Evolutionary conservation across 257 asterid species (phyloP).

Genomic region (Scutellaria galericulata): DNA sequence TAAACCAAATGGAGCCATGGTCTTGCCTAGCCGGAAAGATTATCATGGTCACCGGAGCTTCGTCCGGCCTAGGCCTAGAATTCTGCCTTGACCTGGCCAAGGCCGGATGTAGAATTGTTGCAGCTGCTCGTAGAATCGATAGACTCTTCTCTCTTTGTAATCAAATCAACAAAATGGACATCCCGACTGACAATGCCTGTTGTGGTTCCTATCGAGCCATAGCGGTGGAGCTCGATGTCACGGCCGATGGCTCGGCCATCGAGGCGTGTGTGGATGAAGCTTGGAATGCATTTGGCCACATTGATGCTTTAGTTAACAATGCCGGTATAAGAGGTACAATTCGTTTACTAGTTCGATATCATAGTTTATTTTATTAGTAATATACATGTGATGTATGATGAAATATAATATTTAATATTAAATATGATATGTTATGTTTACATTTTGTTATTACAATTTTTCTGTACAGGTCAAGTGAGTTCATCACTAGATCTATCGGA

Average conservation of each 20-base stretch:
- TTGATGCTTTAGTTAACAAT: slow-evolving; percentile 35
- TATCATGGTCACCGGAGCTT: slow-evolving; percentile 35
- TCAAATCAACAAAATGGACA: slow-evolving; percentile 26
- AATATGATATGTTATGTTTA: too few species aligned
- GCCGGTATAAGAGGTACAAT: slow-evolving; percentile 30
- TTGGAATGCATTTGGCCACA: slow-evolving; percentile 37
- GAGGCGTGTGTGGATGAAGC: slow-evolving; percentile 21
- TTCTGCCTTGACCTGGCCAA: slow-evolving; percentile 38
- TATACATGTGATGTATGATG: too few species aligned
- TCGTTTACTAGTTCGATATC: too few species aligned
- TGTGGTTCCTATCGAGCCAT: slow-evolving; percentile 10
- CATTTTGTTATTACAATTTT: too few species aligned
- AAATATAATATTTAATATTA: too few species aligned
- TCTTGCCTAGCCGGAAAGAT: slow-evolving; percentile 27
- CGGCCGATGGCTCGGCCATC: neutral
- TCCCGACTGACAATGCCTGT: neutral
- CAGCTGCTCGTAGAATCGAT: slow-evolving; percentile 21
- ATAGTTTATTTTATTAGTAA: too few species aligned
- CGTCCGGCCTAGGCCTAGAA: slow-evolving; percentile 37
- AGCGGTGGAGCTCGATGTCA: slow-evolving; percentile 36
- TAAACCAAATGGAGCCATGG: slow-evolving; percentile 35
- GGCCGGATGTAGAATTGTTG: slow-evolving; percentile 33
- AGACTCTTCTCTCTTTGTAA: slow-evolving; percentile 28
- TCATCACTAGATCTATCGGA: slow-evolving; percentile 20
- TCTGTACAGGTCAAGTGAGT: slow-evolving; percentile 7